These are phyloP conservation scores for Ceratocystis albifundus DNA, from an alignment of 2,329 filamentous ascomycete species.

Conservation along the genomic window DNA sequence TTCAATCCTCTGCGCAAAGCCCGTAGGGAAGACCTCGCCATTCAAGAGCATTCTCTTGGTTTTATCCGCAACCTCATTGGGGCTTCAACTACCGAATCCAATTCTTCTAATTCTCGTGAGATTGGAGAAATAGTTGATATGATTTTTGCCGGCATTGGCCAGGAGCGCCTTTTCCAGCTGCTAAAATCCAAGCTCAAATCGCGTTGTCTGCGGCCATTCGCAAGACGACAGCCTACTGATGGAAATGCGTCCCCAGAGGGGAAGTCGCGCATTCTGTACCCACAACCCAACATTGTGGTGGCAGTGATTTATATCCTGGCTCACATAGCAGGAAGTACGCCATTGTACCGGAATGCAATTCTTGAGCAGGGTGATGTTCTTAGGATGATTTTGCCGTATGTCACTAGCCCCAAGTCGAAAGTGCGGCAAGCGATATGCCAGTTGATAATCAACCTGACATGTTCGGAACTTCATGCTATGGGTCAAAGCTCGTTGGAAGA, in stretches of 20 bases:
- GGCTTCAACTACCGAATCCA: not conserved
- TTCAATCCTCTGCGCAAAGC: slow-evolving; percentile 40
- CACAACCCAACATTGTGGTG: slow-evolving; percentile 58
- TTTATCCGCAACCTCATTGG: slow-evolving; percentile 77
- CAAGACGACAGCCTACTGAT: slow-evolving; percentile 31
- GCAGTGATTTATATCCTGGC: slow-evolving; percentile 73
- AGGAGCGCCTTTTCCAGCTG: slow-evolving; percentile 68
- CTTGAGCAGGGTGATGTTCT: slow-evolving; percentile 68
- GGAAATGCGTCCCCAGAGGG: slow-evolving; percentile 24
- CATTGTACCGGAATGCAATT: slow-evolving; percentile 65
- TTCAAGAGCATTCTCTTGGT: slow-evolving; percentile 84
- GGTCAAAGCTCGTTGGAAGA: slow-evolving; percentile 51
- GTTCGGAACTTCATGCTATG: slow-evolving; percentile 53
- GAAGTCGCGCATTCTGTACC: slow-evolving; percentile 43
- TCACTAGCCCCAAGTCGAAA: slow-evolving; percentile 58
- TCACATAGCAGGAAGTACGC: slow-evolving; percentile 73
- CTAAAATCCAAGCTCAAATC: slow-evolving; percentile 65
- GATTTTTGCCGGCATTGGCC: slow-evolving; percentile 62
- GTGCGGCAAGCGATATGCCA: slow-evolving; percentile 72
- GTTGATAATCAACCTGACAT: slow-evolving; percentile 75
- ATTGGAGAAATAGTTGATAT: slow-evolving; percentile 71
- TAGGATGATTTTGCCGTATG: slow-evolving; percentile 58
- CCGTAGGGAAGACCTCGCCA: slow-evolving; percentile 64
- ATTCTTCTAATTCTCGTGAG: slow-evolving; percentile 37
- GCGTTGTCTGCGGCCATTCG: slow-evolving; percentile 44